These are phyloP conservation scores for Saksenaea oblongispora DNA, from an alignment of 371 early-diverging fungal species.

Conservation along the genomic window DNA sequence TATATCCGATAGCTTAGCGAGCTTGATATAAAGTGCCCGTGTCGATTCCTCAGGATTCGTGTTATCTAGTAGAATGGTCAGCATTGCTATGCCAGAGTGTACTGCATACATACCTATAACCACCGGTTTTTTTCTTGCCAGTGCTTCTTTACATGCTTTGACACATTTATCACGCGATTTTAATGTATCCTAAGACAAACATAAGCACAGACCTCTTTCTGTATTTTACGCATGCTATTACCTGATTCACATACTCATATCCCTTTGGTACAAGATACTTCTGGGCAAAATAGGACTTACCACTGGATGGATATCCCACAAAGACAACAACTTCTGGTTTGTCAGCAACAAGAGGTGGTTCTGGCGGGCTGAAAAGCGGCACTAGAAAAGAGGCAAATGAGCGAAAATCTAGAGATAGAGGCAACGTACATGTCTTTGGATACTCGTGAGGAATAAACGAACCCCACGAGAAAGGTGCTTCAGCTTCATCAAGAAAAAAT, in stretches of 20 bases:
- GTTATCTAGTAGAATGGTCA: slow-evolving; percentile 60
- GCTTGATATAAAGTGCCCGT: slow-evolving; percentile 62
- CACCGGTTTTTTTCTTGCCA: slow-evolving; percentile 56
- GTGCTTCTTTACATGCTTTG: slow-evolving; percentile 48
- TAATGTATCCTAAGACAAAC: slow-evolving; percentile 57
- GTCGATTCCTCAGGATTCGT: slow-evolving; percentile 75
- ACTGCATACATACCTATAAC: slow-evolving; percentile 55
- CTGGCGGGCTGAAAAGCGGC: slow-evolving; percentile 22
- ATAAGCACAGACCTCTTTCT: neutral
- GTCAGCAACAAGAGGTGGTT: slow-evolving; percentile 35
- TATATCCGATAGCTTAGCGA: slow-evolving; percentile 60
- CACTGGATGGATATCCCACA: slow-evolving; percentile 85
- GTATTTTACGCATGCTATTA: slow-evolving; percentile 3
- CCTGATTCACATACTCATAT: slow-evolving; percentile 84
- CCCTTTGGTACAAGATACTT: slow-evolving; percentile 61
- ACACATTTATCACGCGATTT: slow-evolving; percentile 77
- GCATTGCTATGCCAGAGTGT: neutral
- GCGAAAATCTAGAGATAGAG: neutral
- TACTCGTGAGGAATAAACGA: slow-evolving; percentile 60
- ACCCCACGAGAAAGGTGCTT: slow-evolving; percentile 52
- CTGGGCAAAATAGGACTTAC: slow-evolving; percentile 80
- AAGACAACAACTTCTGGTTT: slow-evolving; percentile 70
- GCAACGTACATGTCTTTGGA: slow-evolving; percentile 22
- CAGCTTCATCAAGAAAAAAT: slow-evolving; percentile 60
- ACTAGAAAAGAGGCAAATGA: neutral